A percentile compares a stretch with the other conserved stretches of the same genome.
phyloP scores from a whole-genome alignment of 2,329 filamentous ascomycete species.

The Fusarium fujikuroi region DNA sequence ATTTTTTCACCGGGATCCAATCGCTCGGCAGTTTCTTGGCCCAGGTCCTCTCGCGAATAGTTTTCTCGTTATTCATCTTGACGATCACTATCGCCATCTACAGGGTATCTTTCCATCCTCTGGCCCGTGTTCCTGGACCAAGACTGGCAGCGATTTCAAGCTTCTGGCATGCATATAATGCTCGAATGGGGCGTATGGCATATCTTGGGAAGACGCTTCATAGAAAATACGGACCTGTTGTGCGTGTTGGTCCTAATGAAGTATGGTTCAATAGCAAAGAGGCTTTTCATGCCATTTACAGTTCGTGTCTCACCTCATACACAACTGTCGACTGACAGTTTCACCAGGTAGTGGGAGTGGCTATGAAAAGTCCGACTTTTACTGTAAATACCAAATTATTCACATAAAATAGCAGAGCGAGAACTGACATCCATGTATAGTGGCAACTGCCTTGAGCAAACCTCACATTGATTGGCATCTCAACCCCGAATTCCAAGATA shows the following conservation, averaged over 20 bases:
- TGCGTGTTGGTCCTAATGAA: conserved; percentile 65
- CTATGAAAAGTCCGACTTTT: conserved; percentile 64
- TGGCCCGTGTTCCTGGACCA: conserved; percentile 60
- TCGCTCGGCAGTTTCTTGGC: not conserved
- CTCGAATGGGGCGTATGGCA: conserved; percentile 56
- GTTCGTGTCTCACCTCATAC: conserved; percentile 48
- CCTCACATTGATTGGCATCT: conserved; percentile 55
- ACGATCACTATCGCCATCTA: conserved; percentile 47
- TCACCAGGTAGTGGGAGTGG: conserved; percentile 56
- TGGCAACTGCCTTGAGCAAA: conserved; percentile 58
- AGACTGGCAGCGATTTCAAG: conserved; percentile 58
- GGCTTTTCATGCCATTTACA: conserved; percentile 52
- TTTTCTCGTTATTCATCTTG: conserved; percentile 21
- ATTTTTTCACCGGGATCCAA: conserved; percentile 7
- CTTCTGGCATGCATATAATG: conserved; percentile 60
- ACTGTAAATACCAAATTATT: conserved; percentile 51
- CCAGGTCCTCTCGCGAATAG: not conserved
- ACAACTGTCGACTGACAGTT: not conserved
- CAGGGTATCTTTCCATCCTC: conserved; percentile 56
- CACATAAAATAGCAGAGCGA: not conserved
- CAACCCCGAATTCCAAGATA: conserved; percentile 53
- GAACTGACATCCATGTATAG: conserved; percentile 41
- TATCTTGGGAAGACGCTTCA: conserved; percentile 58
- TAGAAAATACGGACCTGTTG: conserved; percentile 58
- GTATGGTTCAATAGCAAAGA: conserved; percentile 63